These are phyloP conservation scores for Citrullus amarus DNA, from an alignment of 306 rosid genomes.

Conservation along the genomic window DNA sequence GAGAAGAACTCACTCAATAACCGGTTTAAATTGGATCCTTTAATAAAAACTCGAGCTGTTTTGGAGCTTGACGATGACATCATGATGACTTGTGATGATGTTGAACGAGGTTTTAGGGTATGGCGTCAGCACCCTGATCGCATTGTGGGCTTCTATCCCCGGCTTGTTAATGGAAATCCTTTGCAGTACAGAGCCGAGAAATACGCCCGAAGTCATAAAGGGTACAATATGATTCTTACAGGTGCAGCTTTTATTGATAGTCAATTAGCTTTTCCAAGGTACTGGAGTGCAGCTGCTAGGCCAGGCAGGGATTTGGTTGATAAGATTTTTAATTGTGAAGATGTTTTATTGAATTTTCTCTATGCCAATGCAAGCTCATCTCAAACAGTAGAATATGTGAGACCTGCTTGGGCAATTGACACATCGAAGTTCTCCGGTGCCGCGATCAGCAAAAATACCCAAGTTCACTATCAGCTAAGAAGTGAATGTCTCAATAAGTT, in stretches of 20 bases:
- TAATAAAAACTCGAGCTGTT: conserved; percentile 81
- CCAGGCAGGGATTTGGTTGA: conserved; percentile 71
- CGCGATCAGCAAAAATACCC: conserved; percentile 79
- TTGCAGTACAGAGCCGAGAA: conserved; percentile 69
- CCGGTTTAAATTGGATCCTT: conserved; percentile 59
- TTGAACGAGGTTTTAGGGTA: conserved; percentile 80
- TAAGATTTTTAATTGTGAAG: conserved; percentile 73
- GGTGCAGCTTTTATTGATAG: conserved; percentile 91
- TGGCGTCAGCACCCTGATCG: conserved; percentile 93
- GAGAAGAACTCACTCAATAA: conserved; percentile 74
- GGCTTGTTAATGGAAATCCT: conserved; percentile 60
- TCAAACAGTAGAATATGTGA: conserved; percentile 82
- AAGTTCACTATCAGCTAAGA: conserved; percentile 55
- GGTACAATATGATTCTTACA: conserved; percentile 94
- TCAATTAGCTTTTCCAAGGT: conserved; percentile 60
- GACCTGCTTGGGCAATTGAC: conserved; percentile 95
- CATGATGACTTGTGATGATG: conserved; percentile 93
- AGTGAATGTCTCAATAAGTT: conserved; percentile 62
- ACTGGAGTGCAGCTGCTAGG: conserved; percentile 66
- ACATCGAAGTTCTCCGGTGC: conserved; percentile 87
- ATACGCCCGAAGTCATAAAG: conserved; percentile 56
- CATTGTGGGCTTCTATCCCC: conserved; percentile 91
- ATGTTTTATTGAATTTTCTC: conserved; percentile 71
- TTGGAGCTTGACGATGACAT: conserved; percentile 99
- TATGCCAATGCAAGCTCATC: conserved; percentile 78